These are phyloP conservation scores for Paecilomyces variotii DNA, from an alignment of 2,329 filamentous ascomycete genomes.

Conservation along the genomic window DNA sequence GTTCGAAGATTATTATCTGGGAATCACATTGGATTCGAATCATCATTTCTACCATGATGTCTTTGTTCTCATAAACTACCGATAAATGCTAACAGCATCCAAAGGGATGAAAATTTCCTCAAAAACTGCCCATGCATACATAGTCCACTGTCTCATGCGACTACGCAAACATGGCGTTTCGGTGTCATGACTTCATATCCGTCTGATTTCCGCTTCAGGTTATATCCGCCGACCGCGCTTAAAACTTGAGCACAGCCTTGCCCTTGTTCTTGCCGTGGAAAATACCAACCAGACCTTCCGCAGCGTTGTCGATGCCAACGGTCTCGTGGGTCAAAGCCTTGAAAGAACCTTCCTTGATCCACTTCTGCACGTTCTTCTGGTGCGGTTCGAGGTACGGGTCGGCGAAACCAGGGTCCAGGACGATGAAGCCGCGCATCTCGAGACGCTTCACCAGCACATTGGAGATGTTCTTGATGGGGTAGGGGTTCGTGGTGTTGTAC, in stretches of 20 bases:
- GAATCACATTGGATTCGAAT: neutral
- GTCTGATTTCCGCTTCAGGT: neutral
- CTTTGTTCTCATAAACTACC: neutral
- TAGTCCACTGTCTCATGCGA: neutral
- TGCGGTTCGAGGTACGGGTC: constrained; percentile 61
- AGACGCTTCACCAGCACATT: constrained; percentile 60
- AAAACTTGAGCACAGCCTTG: constrained; percentile 69
- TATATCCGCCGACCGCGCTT: constrained; percentile 21
- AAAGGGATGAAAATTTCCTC: neutral
- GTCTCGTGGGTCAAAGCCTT: constrained; percentile 62
- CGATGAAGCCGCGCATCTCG: constrained; percentile 66
- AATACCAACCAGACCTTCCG: constrained; percentile 66
- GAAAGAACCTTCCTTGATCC: constrained; percentile 68
- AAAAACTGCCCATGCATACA: neutral
- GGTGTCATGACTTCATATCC: neutral
- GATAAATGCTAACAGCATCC: neutral
- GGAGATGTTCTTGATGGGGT: constrained; percentile 60
- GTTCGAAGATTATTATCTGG: neutral
- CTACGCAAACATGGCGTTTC: neutral
- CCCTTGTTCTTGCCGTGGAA: constrained; percentile 75
- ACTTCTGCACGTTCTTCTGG: constrained; percentile 65
- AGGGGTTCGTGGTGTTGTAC: constrained; percentile 62
- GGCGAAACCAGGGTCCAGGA: constrained; percentile 57
- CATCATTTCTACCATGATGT: neutral
- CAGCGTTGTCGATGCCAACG: constrained; percentile 68